Evolutionary conservation across 371 early-diverging fungal genomes (phyloP).

Genomic region (Nosema granulosis): DNA sequence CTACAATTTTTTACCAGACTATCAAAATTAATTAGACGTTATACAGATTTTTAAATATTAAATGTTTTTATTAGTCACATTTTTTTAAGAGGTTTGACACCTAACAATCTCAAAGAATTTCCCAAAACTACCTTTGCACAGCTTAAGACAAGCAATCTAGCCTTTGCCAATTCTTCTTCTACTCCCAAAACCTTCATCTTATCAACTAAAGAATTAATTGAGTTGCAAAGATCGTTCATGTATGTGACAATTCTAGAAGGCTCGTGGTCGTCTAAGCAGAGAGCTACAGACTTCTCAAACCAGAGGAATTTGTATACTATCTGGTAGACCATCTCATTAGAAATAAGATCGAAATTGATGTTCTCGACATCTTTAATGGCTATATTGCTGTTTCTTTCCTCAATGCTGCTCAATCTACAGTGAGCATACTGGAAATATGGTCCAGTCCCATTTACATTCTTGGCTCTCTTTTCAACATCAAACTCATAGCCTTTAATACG

Average conservation of each 20-base stretch:
- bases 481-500: slow-evolving; percentile 94
- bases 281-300: slow-evolving; percentile 78
- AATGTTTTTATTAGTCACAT: slow-evolving; percentile 69
- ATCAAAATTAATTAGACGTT: neutral
- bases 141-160: slow-evolving; percentile 73
- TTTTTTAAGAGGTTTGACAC: slow-evolving; percentile 73
- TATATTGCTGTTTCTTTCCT: slow-evolving; percentile 69
- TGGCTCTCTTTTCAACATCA: slow-evolving; percentile 74
- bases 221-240: slow-evolving; percentile 77
- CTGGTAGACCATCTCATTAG: slow-evolving; percentile 72
- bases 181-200: slow-evolving; percentile 75
- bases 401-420: slow-evolving; percentile 70
- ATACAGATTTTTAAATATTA: neutral
- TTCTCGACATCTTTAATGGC: slow-evolving; percentile 16
- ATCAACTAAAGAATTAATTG: slow-evolving; percentile 77
- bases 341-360: slow-evolving; percentile 68
- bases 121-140: slow-evolving; percentile 73
- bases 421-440: slow-evolving; percentile 81
- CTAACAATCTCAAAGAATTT: slow-evolving; percentile 74
- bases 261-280: slow-evolving; percentile 71
- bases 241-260: slow-evolving; percentile 86
- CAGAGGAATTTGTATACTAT: slow-evolving; percentile 76
- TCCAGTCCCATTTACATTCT: slow-evolving; percentile 95
- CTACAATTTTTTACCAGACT: neutral
- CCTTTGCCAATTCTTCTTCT: slow-evolving; percentile 74